phyloP scores from a whole-genome alignment of 140 eudicot species.

The Bidens hawaiensis region DNA sequence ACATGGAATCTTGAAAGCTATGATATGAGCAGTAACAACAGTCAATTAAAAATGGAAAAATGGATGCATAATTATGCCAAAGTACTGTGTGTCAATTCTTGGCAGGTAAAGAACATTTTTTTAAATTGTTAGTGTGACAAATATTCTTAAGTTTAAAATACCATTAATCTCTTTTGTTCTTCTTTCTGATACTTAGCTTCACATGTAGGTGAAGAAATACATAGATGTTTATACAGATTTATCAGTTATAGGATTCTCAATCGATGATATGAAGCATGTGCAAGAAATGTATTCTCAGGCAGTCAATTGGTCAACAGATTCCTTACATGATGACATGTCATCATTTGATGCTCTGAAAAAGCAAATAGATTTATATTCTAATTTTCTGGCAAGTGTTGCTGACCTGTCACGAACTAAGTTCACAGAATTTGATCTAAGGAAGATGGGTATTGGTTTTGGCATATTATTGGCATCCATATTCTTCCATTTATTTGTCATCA shows the following conservation, averaged over 20 bases:
- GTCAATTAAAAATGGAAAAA: slow-evolving; percentile 25
- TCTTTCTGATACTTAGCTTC: slow-evolving; percentile 21
- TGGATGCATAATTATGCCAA: slow-evolving; percentile 81
- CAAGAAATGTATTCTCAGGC: slow-evolving; percentile 59
- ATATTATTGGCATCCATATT: slow-evolving; percentile 57
- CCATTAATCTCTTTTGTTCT: not conserved
- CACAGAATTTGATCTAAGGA: slow-evolving; percentile 79
- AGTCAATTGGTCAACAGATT: slow-evolving; percentile 41
- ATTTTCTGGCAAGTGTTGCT: slow-evolving; percentile 64
- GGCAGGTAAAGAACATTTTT: slow-evolving; percentile 66
- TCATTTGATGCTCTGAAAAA: slow-evolving; percentile 43
- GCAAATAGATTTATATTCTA: slow-evolving; percentile 59
- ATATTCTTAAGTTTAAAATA: not conserved
- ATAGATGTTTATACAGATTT: slow-evolving; percentile 91
- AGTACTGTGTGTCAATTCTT: slow-evolving; percentile 80
- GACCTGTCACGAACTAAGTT: slow-evolving; percentile 86
- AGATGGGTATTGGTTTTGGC: slow-evolving; percentile 75
- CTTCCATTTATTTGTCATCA: slow-evolving; percentile 49
- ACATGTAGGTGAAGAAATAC: slow-evolving; percentile 82
- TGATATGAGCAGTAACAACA: slow-evolving; percentile 25
- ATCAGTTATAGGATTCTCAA: slow-evolving; percentile 85
- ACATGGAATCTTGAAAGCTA: slow-evolving; percentile 45
- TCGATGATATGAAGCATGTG: slow-evolving; percentile 73
- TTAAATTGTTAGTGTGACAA: not conserved
- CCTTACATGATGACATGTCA: slow-evolving; percentile 20